A percentile compares a stretch with the other conserved stretches of the same genome.
phyloP scores from a whole-genome alignment of 2,329 filamentous ascomycete genomes.

The Diatrype stigma region DNA sequence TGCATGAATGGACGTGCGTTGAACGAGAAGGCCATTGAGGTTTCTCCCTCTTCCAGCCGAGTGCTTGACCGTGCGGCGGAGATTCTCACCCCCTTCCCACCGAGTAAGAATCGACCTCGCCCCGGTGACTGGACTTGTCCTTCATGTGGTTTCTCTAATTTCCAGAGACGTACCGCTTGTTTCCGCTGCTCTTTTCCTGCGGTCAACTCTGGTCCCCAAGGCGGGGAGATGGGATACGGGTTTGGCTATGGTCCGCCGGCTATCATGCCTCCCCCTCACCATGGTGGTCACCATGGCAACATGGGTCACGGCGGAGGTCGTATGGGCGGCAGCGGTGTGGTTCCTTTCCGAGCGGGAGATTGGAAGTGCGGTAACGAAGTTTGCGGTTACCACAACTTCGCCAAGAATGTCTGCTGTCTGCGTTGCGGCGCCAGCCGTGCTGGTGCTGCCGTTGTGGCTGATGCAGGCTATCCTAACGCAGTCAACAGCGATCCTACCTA shows the following conservation, averaged over 20 bases:
- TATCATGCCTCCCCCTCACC: constrained; percentile 75
- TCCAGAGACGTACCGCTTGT: constrained; percentile 95
- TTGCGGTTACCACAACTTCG: constrained; percentile 98
- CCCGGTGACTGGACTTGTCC: constrained; percentile 99
- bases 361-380: constrained; percentile 99
- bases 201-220: constrained; percentile 70
- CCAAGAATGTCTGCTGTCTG: constrained; percentile 97
- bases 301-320: constrained; percentile 60
- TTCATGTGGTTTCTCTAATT: constrained; percentile 98
- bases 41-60: constrained; percentile 93
- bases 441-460: constrained; percentile 88
- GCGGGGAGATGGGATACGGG: constrained; percentile 46
- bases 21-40: constrained; percentile 98
- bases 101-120: constrained; percentile 95
- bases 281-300: constrained; percentile 55
- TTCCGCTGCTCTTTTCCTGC: constrained; percentile 99
- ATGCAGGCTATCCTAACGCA: constrained; percentile 83
- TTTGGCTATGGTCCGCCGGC: constrained; percentile 64
- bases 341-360: constrained; percentile 96
- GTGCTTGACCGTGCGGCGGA: constrained; percentile 94
- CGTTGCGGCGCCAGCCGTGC: constrained; percentile 94
- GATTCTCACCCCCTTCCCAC: constrained; percentile 94
- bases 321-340: constrained; percentile 78
- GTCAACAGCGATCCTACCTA: constrained; percentile 85
- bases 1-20: constrained; percentile 99